Conservation (phyloP, 2,329 filamentous ascomycete species). For the Talaromyces marneffei region DNA sequence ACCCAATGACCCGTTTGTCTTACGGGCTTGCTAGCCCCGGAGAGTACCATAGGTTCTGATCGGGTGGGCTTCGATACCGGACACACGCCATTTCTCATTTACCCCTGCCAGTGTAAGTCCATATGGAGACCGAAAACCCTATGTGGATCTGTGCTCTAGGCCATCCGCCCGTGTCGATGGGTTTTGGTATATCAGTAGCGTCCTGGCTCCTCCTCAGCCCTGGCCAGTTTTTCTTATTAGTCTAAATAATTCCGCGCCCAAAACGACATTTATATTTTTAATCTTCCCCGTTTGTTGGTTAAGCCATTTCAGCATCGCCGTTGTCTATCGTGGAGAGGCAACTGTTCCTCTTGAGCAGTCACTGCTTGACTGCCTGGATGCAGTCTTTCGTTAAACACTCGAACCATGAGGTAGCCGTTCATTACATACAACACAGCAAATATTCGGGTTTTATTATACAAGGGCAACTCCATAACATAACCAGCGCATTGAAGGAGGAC, state of each 20-base stretch:
- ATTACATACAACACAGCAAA: conserved; percentile 1
- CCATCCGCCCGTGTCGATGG: not conserved
- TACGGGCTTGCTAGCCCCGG: not conserved
- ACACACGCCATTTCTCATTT: not conserved
- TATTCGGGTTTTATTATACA: not conserved
- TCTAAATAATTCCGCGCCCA: not conserved
- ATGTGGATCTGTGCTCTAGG: conserved; percentile 6
- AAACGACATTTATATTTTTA: not conserved
- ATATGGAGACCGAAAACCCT: not conserved
- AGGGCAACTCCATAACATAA: not conserved
- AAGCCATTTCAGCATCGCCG: not conserved
- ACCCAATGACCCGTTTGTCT: not conserved
- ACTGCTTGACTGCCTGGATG: conserved; percentile 12
- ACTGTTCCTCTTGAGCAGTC: not conserved
- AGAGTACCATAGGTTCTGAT: not conserved
- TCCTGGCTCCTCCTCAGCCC: conserved; percentile 2
- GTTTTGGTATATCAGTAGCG: conserved; percentile 2
- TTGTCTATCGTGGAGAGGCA: not conserved
- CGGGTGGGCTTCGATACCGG: not conserved
- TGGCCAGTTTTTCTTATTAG: not conserved
- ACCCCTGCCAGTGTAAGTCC: not conserved
- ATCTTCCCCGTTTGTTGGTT: not conserved
- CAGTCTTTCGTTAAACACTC: conserved; percentile 8
- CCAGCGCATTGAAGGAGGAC: not conserved
- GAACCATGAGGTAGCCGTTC: conserved; percentile 11